A percentile compares a stretch with the other conserved stretches of the same genome.
phyloP scores from a whole-genome alignment of 768 basidiomycete species.

The Thelephora ganbajun region DNA sequence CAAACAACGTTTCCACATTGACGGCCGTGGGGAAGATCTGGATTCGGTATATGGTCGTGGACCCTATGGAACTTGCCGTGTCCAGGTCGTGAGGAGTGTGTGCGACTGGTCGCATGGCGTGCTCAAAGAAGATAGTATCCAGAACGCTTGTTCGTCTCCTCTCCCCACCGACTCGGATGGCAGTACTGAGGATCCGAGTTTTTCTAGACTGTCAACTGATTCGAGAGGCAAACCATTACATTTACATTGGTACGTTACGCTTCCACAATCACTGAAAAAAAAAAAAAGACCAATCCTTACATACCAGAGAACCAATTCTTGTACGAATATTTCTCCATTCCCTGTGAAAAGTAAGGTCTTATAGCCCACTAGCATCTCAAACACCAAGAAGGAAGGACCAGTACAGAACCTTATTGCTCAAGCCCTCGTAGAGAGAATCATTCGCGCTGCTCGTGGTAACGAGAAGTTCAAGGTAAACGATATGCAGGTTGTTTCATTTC shows the following conservation, averaged over 20 bases:
- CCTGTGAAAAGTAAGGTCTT: background rate
- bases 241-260: slow-evolving; percentile 71
- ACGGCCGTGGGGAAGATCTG: slow-evolving; percentile 20
- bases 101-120: slow-evolving; percentile 94
- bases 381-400: slow-evolving; percentile 38
- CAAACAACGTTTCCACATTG: slow-evolving; percentile 47
- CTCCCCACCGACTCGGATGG: background rate
- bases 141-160: slow-evolving; percentile 68
- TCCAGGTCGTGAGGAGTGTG: slow-evolving; percentile 78
- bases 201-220: slow-evolving; percentile 63
- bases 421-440: slow-evolving; percentile 73
- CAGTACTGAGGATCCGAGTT: background rate
- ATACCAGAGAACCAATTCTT: slow-evolving; percentile 71
- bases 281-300: background rate
- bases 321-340: slow-evolving; percentile 26
- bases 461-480: slow-evolving; percentile 58
- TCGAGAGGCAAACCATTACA: slow-evolving; percentile 70
- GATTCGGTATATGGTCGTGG: slow-evolving; percentile 24
- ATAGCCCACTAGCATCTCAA: slow-evolving; percentile 48
- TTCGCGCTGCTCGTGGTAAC: slow-evolving; percentile 59
- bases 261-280: background rate
- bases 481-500: background rate
- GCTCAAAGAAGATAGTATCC: slow-evolving; percentile 80
- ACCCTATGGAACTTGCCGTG: slow-evolving; percentile 41
- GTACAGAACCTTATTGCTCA: slow-evolving; percentile 75